These are phyloP conservation scores for Ceratobasidium sp. DNA, from an alignment of 1,284 basidiomycete genomes.

Conservation along the genomic window DNA sequence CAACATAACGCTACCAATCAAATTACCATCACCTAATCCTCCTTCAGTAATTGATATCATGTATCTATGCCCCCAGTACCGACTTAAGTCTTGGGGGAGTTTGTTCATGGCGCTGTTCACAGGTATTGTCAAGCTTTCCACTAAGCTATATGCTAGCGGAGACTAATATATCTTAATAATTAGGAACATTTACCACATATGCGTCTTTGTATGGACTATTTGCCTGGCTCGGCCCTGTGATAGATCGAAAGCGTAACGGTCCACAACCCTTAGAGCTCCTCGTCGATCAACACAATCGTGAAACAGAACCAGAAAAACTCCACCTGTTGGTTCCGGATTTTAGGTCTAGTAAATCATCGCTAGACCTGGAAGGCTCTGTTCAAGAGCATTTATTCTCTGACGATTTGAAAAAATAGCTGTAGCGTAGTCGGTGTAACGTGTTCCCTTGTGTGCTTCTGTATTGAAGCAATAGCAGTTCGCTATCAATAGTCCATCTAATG, in stretches of 20 bases:
- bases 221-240: neutral
- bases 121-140: neutral
- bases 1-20: conserved; percentile 29
- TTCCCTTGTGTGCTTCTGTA: too few species aligned
- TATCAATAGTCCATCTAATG: too few species aligned
- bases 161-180: neutral
- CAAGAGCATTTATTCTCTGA: too few species aligned
- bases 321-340: neutral
- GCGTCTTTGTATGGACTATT: conserved; percentile 16
- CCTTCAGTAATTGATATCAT: conserved; percentile 14
- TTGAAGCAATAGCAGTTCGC: too few species aligned
- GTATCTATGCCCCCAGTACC: conserved; percentile 28
- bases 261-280: conserved; percentile 2
- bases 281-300: neutral
- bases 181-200: conserved; percentile 37
- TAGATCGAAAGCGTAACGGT: conserved; percentile 6
- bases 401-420: too few species aligned
- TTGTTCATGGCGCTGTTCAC: conserved; percentile 13
- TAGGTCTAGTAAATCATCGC: neutral
- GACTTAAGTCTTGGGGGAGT: conserved; percentile 3
- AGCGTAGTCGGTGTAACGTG: too few species aligned
- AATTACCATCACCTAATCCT: neutral
- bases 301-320: too few species aligned
- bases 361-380: too few species aligned
- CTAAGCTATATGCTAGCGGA: too few species aligned